Conservation (phyloP, 192 early-diverging fungal species). For the Umbelopsis sp. region DNA sequence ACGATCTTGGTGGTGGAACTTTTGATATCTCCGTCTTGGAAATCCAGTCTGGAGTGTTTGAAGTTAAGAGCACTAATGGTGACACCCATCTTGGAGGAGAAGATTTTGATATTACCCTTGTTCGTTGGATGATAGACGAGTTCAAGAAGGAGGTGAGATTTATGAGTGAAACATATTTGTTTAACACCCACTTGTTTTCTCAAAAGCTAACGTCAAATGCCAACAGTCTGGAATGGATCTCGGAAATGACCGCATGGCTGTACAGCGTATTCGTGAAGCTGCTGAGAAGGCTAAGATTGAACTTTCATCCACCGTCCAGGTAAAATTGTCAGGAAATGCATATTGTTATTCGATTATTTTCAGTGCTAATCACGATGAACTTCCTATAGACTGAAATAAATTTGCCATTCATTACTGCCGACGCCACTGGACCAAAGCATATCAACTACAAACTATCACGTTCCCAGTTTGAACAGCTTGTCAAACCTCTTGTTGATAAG, state of each 20-base stretch:
- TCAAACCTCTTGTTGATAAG: slow-evolving; percentile 69
- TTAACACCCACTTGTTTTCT: too few species aligned
- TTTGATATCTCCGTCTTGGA: slow-evolving; percentile 92
- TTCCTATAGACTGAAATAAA: slow-evolving; percentile 92
- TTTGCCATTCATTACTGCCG: slow-evolving; percentile 93
- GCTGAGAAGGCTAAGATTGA: slow-evolving; percentile 95
- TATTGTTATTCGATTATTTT: neutral
- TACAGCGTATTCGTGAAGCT: slow-evolving; percentile 90
- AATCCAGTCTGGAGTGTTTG: slow-evolving; percentile 88
- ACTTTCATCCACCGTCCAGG: slow-evolving; percentile 80
- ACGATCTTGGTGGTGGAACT: slow-evolving; percentile 91
- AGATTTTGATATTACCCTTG: slow-evolving; percentile 61
- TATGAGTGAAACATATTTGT: too few species aligned
- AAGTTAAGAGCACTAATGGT: slow-evolving; percentile 91
- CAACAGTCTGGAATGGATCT: slow-evolving; percentile 68
- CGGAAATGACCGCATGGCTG: slow-evolving; percentile 81
- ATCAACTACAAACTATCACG: slow-evolving; percentile 89
- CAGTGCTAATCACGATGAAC: neutral
- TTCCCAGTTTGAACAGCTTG: slow-evolving; percentile 79
- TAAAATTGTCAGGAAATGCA: slow-evolving; percentile 38
- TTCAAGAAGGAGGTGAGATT: slow-evolving; percentile 78
- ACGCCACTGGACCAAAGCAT: slow-evolving; percentile 91
- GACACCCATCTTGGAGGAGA: slow-evolving; percentile 73
- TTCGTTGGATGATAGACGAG: slow-evolving; percentile 71
- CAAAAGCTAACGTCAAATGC: too few species aligned